phyloP scores from a whole-genome alignment of 768 basidiomycete genomes.

The Lentinula boryana region DNA sequence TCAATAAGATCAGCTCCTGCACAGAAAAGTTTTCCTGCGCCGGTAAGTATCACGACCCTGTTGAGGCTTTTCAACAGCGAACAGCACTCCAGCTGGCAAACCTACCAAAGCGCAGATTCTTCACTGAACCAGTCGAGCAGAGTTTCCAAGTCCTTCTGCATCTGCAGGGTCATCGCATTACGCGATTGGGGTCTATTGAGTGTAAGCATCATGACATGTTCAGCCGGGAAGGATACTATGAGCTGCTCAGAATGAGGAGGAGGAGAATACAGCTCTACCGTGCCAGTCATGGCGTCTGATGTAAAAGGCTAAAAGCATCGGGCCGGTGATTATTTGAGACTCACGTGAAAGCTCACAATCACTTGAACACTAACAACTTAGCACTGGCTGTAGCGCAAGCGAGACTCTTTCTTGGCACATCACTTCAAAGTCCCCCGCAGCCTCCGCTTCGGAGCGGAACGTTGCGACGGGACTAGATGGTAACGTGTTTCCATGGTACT shows the following conservation, averaged over 20 bases:
- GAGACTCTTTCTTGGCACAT: no score
- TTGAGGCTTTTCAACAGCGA: no score
- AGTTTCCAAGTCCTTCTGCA: slow-evolving; percentile 44
- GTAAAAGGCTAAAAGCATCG: no score
- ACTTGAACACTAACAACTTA: background rate
- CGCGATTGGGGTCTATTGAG: slow-evolving; percentile 65
- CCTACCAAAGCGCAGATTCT: slow-evolving; percentile 67
- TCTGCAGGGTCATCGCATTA: slow-evolving; percentile 67
- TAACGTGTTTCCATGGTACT: background rate
- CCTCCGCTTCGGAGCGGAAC: background rate
- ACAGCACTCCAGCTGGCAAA: slow-evolving; percentile 17
- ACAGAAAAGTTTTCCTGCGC: slow-evolving; percentile 68
- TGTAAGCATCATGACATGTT: slow-evolving; percentile 48
- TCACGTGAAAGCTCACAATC: background rate
- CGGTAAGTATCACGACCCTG: slow-evolving; percentile 75
- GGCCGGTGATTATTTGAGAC: background rate
- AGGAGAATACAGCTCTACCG: background rate
- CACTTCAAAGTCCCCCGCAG: no score
- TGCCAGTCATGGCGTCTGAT: background rate
- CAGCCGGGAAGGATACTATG: slow-evolving; percentile 28
- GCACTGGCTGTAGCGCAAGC: no score
- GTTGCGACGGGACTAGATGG: background rate
- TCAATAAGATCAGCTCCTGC: slow-evolving; percentile 76
- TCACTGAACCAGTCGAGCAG: slow-evolving; percentile 71
- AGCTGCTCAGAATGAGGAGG: slow-evolving; percentile 9